Percentiles rank a stretch among this genome's conserved stretches.
phyloP scores from a whole-genome alignment of 2,329 filamentous ascomycete genomes.

The Aspergillus ochraceoroseus region DNA sequence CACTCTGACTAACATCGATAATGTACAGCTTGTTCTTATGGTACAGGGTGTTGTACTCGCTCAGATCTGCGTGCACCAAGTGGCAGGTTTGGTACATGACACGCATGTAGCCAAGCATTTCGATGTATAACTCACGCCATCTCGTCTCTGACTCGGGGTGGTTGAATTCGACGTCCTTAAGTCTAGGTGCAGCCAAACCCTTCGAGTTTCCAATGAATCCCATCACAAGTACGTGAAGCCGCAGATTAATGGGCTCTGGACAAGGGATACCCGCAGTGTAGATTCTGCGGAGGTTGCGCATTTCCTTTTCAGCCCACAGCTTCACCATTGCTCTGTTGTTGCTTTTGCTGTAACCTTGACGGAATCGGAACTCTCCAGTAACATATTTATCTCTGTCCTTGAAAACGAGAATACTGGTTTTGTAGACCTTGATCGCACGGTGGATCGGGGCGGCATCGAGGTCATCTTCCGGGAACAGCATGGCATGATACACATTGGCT shows the following conservation, averaged over 20 bases:
- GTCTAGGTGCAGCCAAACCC: slow-evolving; percentile 79
- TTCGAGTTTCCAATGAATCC: slow-evolving; percentile 81
- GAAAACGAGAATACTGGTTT: slow-evolving; percentile 95
- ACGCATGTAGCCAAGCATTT: slow-evolving; percentile 83
- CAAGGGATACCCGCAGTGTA: slow-evolving; percentile 80
- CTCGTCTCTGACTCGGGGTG: slow-evolving; percentile 63
- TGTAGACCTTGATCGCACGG: slow-evolving; percentile 96
- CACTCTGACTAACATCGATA: slow-evolving; percentile 95
- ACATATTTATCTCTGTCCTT: slow-evolving; percentile 97
- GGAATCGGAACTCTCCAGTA: slow-evolving; percentile 87
- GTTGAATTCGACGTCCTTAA: slow-evolving; percentile 76
- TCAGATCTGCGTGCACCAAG: slow-evolving; percentile 91
- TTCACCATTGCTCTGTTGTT: slow-evolving; percentile 97
- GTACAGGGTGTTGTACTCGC: slow-evolving; percentile 97
- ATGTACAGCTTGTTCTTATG: slow-evolving; percentile 77
- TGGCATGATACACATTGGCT: slow-evolving; percentile 93
- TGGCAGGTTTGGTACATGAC: slow-evolving; percentile 87
- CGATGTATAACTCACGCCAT: slow-evolving; percentile 75
- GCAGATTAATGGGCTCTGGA: slow-evolving; percentile 81
- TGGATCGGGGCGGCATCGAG: slow-evolving; percentile 53
- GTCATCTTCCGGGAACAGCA: slow-evolving; percentile 54
- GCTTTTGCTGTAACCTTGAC: slow-evolving; percentile 84
- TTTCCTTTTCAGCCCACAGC: slow-evolving; percentile 98
- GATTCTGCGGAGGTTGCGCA: slow-evolving; percentile 83
- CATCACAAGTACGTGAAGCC: slow-evolving; percentile 95